Conservation (phyloP, 1,284 basidiomycete genomes). For the Stygiomarasmius scandens region DNA sequence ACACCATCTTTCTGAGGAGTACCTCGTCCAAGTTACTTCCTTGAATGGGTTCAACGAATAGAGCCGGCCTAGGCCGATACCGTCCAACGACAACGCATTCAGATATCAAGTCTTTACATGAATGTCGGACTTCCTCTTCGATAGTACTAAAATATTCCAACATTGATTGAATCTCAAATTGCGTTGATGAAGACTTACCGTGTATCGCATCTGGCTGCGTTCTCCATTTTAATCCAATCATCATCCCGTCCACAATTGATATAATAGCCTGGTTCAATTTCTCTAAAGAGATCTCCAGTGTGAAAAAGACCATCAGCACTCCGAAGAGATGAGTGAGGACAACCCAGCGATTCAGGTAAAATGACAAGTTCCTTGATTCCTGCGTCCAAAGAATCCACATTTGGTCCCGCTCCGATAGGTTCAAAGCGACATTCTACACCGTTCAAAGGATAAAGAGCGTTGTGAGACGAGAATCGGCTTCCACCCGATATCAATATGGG, state of each 20-base stretch:
- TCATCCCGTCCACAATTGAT: slow-evolving; percentile 29
- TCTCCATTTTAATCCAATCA: slow-evolving; percentile 31
- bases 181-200: slow-evolving; percentile 18
- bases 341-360: slow-evolving; percentile 25
- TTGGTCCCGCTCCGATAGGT: neutral
- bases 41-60: slow-evolving; percentile 8
- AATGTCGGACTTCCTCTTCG: neutral
- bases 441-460: neutral
- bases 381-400: neutral
- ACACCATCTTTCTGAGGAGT: neutral
- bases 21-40: neutral
- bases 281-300: slow-evolving; percentile 32
- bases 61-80: slow-evolving; percentile 4
- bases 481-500: neutral
- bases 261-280: slow-evolving; percentile 27
- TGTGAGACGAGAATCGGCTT: neutral
- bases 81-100: slow-evolving; percentile 9
- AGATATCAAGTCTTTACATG: slow-evolving; percentile 4
- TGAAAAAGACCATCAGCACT: slow-evolving; percentile 29
- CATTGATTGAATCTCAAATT: neutral
- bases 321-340: slow-evolving; percentile 28
- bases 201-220: slow-evolving; percentile 28
- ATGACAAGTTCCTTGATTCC: slow-evolving; percentile 28
- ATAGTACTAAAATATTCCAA: slow-evolving; percentile 4
- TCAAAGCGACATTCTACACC: neutral